Percentiles rank a stretch among this genome's conserved stretches.
Conservation (phyloP, 768 basidiomycete genomes). For the Boletus vinaceobasis region DNA sequence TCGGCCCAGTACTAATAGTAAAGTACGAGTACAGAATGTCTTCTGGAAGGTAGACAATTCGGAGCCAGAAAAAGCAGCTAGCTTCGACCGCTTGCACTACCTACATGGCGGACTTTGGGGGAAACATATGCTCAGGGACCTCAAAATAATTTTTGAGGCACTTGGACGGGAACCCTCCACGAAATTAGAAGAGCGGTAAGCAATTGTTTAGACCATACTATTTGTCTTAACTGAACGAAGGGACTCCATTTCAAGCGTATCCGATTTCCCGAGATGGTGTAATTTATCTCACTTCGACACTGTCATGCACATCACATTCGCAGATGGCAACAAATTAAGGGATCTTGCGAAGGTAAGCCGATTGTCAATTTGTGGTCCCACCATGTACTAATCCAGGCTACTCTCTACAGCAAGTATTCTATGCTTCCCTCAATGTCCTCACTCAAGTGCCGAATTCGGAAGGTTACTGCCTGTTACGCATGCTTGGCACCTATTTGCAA, state of each 20-base stretch:
- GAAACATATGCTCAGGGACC: background rate
- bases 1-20: too few relatives aligned
- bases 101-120: background rate
- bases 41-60: background rate
- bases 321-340: constrained; percentile 1
- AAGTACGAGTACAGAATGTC: too few relatives aligned
- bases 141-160: background rate
- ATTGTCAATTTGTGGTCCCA: too few relatives aligned
- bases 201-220: background rate
- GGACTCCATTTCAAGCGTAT: background rate
- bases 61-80: background rate
- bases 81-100: background rate
- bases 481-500: constrained; percentile 31
- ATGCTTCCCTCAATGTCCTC: background rate
- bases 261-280: background rate
- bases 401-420: constrained; percentile 1
- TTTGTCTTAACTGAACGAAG: too few relatives aligned
- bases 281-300: constrained; percentile 1
- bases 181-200: background rate
- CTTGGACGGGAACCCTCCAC: background rate
- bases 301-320: background rate
- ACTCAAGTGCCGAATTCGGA: background rate
- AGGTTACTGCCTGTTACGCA: constrained; percentile 27
- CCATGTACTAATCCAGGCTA: too few relatives aligned
- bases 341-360: constrained; percentile 1